Conservation (phyloP, 768 basidiomycete species). For the Termitomyces sp. region DNA sequence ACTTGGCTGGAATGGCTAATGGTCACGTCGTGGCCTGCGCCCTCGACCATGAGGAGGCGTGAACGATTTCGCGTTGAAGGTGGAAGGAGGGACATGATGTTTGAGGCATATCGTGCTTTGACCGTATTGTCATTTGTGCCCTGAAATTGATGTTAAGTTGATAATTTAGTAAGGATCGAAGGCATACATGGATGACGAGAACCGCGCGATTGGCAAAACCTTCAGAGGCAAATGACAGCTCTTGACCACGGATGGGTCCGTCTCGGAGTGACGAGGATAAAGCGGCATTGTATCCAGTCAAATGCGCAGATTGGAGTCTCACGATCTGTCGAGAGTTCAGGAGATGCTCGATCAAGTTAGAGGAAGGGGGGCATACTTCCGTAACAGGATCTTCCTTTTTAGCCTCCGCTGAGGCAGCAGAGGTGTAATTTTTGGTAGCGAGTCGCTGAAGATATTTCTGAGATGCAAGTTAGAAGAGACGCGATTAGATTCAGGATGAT, state of each 20-base stretch:
- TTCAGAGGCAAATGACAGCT: conserved; percentile 44
- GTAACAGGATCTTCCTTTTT: conserved; percentile 30
- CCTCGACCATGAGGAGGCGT: conserved; percentile 42
- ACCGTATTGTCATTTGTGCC: conserved; percentile 59
- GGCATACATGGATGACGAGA: conserved; percentile 59
- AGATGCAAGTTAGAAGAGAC: neutral
- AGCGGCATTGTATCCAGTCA: conserved; percentile 70
- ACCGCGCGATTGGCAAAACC: conserved; percentile 45
- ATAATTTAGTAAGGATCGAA: neutral
- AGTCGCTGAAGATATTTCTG: conserved; percentile 52
- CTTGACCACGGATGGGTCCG: conserved; percentile 65
- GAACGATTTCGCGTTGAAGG: conserved; percentile 26
- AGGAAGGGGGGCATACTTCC: conserved; percentile 28
- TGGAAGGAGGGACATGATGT: conserved; percentile 41
- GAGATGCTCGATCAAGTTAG: neutral
- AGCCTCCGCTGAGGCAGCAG: conserved; percentile 5
- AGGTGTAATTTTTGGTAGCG: conserved; percentile 28
- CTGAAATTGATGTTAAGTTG: conserved; percentile 20
- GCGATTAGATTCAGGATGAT: neutral
- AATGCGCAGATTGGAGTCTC: conserved; percentile 71
- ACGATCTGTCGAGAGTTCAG: conserved; percentile 43
- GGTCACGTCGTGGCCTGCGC: conserved; percentile 50
- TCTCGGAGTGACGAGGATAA: conserved; percentile 72
- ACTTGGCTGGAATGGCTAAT: conserved; percentile 41
- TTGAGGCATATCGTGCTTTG: conserved; percentile 45